Conservation (phyloP, 129 eudicot species). For the Rutidosis leptorrhynchoides region DNA sequence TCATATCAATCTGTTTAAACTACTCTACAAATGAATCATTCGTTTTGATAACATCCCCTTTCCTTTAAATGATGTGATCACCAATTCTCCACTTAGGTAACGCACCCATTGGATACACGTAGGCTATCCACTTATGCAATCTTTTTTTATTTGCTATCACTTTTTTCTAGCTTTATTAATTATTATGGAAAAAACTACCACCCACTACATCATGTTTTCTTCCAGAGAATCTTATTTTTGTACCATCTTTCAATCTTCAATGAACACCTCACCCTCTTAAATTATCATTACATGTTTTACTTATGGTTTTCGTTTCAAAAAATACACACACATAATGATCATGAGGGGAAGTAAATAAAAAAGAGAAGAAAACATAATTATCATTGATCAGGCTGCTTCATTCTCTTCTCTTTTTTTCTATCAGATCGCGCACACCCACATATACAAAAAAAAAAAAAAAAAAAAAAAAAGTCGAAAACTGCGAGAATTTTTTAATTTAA, state of each 20-base stretch:
- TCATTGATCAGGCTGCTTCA: too few relatives aligned
- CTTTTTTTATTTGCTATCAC: conserved; percentile 22
- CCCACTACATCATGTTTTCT: conserved; percentile 32
- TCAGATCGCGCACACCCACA: too few relatives aligned
- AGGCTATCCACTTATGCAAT: conserved; percentile 25
- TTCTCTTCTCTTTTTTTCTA: too few relatives aligned
- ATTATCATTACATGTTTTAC: too few relatives aligned
- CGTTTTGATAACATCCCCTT: neutral
- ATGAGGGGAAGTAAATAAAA: too few relatives aligned
- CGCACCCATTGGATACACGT: conserved; percentile 28
- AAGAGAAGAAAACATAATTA: too few relatives aligned
- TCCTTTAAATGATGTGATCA: conserved; percentile 11
- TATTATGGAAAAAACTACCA: conserved; percentile 25
- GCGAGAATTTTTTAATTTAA: too few relatives aligned
- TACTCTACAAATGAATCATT: neutral
- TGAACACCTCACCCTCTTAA: conserved; percentile 20
- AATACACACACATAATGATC: too few relatives aligned
- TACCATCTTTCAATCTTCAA: conserved; percentile 31
- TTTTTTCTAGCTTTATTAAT: conserved; percentile 27
- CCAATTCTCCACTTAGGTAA: conserved; percentile 22
- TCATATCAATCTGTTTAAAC: too few relatives aligned
- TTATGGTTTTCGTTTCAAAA: too few relatives aligned
- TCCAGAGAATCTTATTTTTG: conserved; percentile 28
- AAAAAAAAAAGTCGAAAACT: too few relatives aligned
- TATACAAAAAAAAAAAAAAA: too few relatives aligned